Conservation (phyloP, 1,284 basidiomycete genomes). For the Pyrrhoderma noxium region DNA sequence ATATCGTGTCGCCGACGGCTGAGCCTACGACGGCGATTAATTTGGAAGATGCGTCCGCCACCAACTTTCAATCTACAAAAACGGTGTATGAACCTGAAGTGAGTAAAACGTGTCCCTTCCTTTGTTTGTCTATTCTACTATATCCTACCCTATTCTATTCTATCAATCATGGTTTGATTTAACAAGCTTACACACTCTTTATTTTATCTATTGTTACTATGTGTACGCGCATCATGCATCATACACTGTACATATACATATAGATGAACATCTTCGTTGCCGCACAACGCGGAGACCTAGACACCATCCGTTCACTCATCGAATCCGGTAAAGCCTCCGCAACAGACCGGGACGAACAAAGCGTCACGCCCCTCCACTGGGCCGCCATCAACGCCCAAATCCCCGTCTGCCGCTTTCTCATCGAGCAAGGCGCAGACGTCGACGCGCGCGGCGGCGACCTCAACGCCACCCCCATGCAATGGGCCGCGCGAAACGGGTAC, state of each 20-base stretch:
- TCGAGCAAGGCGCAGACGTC: constrained; percentile 92
- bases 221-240: no score
- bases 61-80: constrained; percentile 23
- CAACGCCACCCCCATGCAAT: constrained; percentile 93
- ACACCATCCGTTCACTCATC: constrained; percentile 59
- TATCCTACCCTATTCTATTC: constrained; percentile 4
- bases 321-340: constrained; percentile 68
- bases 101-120: constrained; percentile 6
- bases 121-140: not conserved
- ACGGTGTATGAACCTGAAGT: constrained; percentile 30
- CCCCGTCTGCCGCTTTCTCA: constrained; percentile 68
- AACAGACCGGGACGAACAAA: constrained; percentile 81
- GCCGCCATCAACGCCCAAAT: constrained; percentile 91
- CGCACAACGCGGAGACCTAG: constrained; percentile 82
- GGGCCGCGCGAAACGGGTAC: constrained; percentile 96
- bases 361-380: constrained; percentile 96
- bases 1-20: constrained; percentile 9
- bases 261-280: constrained; percentile 70
- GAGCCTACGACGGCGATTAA: constrained; percentile 29
- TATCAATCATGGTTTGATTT: no score
- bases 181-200: no score
- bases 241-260: no score
- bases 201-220: no score
- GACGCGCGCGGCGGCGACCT: constrained; percentile 94
- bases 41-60: constrained; percentile 27